Percentiles rank a stretch among this genome's conserved stretches.
Conservation (phyloP, 192 early-diverging fungal genomes). For the Backusella parvicylindrica region DNA sequence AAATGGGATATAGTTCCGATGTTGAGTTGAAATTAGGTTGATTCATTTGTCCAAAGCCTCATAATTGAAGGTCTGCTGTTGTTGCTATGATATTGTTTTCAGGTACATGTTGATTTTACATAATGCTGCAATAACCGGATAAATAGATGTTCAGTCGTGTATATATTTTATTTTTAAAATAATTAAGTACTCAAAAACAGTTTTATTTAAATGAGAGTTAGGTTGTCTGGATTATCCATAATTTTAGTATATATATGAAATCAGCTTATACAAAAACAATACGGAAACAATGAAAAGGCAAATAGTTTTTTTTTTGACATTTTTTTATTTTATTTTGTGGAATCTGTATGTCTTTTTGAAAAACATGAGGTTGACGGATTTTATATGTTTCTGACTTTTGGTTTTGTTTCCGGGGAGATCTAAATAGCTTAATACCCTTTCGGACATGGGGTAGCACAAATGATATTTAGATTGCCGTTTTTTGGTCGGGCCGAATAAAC, state of each 20-base stretch:
- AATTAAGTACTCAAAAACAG: background rate
- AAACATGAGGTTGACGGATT: background rate
- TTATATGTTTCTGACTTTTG: background rate
- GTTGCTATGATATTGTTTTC: background rate
- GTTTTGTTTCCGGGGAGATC: background rate
- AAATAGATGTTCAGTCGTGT: background rate
- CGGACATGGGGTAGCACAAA: background rate
- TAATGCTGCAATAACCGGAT: background rate
- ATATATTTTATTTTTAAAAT: background rate
- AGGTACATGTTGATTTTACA: background rate
- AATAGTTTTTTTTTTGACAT: background rate
- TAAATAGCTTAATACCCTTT: background rate
- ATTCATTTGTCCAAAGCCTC: background rate
- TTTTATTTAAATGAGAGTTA: background rate
- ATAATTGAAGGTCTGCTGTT: background rate
- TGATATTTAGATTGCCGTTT: background rate
- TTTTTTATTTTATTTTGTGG: background rate
- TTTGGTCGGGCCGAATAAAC: background rate
- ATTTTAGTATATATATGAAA: background rate
- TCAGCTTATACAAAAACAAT: background rate
- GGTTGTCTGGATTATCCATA: background rate
- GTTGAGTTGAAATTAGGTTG: background rate
- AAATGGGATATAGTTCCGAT: slow-evolving; percentile 1
- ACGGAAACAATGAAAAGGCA: background rate
- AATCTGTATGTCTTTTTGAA: background rate